These are phyloP conservation scores for Xylariaceae sp. DNA, from an alignment of 2,329 filamentous ascomycete genomes.

Conservation along the genomic window DNA sequence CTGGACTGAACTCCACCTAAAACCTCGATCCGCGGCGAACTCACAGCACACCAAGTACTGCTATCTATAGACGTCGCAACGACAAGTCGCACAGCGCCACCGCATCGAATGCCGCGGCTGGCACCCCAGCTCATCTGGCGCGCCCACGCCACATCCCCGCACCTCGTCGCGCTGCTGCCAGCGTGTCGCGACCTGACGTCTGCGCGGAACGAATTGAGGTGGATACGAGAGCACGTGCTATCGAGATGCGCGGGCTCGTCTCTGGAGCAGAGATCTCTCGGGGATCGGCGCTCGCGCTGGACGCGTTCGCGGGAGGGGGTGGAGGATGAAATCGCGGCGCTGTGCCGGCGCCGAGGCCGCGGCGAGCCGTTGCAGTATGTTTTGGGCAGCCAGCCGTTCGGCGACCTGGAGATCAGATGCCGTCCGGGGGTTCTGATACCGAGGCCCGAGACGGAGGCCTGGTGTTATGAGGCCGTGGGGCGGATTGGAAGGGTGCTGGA, in stretches of 20 bases:
- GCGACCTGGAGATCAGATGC: constrained; percentile 73
- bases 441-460: constrained; percentile 70
- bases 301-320: too few relatives aligned
- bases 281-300: too few relatives aligned
- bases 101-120: constrained; percentile 68
- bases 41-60: too few relatives aligned
- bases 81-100: too few relatives aligned
- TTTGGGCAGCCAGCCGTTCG: constrained; percentile 84
- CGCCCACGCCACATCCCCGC: constrained; percentile 49
- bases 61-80: too few relatives aligned
- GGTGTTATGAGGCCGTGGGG: constrained; percentile 50
- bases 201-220: constrained; percentile 66
- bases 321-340: constrained; percentile 20
- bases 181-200: constrained; percentile 60
- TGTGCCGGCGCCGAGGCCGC: constrained; percentile 46
- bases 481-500: constrained; percentile 20
- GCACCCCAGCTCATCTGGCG: constrained; percentile 51
- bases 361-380: constrained; percentile 87
- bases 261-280: neutral
- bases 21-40: too few relatives aligned
- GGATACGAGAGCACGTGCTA: constrained; percentile 60
- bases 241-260: neutral
- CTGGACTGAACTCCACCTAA: too few relatives aligned
- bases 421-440: constrained; percentile 79
- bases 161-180: constrained; percentile 58